A percentile compares a stretch with the other conserved stretches of the same genome.
These are phyloP conservation scores for Hypoxylon sp. DNA, from an alignment of 2,329 filamentous ascomycete genomes.

Conservation along the genomic window DNA sequence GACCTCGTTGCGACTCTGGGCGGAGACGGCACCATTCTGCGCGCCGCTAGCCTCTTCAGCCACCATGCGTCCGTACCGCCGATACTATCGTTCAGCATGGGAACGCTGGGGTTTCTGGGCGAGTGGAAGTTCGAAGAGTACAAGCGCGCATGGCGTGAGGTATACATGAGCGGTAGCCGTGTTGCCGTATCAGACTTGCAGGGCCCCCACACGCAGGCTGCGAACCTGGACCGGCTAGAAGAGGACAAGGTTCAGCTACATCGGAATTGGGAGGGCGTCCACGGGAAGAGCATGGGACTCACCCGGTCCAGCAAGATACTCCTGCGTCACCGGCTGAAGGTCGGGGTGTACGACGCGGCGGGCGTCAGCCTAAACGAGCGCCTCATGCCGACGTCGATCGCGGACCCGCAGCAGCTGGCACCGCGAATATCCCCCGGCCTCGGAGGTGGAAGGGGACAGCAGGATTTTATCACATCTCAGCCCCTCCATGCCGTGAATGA, in stretches of 20 bases:
- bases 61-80: slow-evolving; percentile 84
- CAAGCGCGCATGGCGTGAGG: slow-evolving; percentile 89
- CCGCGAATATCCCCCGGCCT: slow-evolving; percentile 36
- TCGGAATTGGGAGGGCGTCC: slow-evolving; percentile 72
- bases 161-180: slow-evolving; percentile 79
- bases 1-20: slow-evolving; percentile 91
- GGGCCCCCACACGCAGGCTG: slow-evolving; percentile 51
- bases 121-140: slow-evolving; percentile 97
- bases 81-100: slow-evolving; percentile 95
- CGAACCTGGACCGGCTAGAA: slow-evolving; percentile 42
- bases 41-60: slow-evolving; percentile 86
- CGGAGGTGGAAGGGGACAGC: slow-evolving; percentile 13
- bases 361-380: slow-evolving; percentile 66
- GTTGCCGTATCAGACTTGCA: slow-evolving; percentile 57
- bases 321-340: slow-evolving; percentile 84
- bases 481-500: slow-evolving; percentile 86
- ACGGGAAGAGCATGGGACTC: slow-evolving; percentile 82
- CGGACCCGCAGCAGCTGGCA: slow-evolving; percentile 52
- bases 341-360: slow-evolving; percentile 79
- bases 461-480: slow-evolving; percentile 42
- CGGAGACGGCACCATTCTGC: slow-evolving; percentile 89
- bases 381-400: slow-evolving; percentile 57
- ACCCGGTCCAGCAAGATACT: slow-evolving; percentile 80
- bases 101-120: slow-evolving; percentile 90
- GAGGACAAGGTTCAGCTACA: slow-evolving; percentile 38